phyloP scores from a whole-genome alignment of 768 basidiomycete species.

The Lactarius sanguifluus region DNA sequence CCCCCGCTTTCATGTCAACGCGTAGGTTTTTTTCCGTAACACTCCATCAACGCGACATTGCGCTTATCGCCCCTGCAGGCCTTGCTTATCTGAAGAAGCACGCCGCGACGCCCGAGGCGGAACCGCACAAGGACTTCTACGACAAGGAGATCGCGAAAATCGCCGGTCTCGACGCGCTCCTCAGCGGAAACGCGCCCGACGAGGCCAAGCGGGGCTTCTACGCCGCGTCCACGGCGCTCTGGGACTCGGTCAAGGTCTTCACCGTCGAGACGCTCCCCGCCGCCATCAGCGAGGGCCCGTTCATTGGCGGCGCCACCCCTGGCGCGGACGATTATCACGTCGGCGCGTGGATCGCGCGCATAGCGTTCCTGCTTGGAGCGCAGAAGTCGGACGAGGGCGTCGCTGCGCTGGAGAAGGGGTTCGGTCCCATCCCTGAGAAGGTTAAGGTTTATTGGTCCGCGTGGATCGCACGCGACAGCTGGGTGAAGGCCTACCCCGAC shows the following conservation, averaged over 20 bases:
- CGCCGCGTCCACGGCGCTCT: slow-evolving; percentile 40
- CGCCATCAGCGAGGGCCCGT: slow-evolving; percentile 44
- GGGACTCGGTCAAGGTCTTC: slow-evolving; percentile 40
- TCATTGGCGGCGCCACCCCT: slow-evolving; percentile 48
- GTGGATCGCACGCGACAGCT: slow-evolving; percentile 48
- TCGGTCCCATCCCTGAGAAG: slow-evolving; percentile 41
- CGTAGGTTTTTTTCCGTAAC: slow-evolving; percentile 38
- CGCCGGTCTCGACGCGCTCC: slow-evolving; percentile 43
- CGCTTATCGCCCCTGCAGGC: slow-evolving; percentile 34
- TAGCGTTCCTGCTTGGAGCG: slow-evolving; percentile 42
- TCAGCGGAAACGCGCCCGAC: slow-evolving; percentile 41
- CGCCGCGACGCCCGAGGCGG: slow-evolving; percentile 37
- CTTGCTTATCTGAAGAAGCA: slow-evolving; percentile 45
- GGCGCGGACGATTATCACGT: slow-evolving; percentile 59
- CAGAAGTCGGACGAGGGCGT: slow-evolving; percentile 40
- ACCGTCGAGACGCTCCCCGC: slow-evolving; percentile 43
- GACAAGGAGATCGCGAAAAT: slow-evolving; percentile 43
- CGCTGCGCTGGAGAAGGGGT: slow-evolving; percentile 41
- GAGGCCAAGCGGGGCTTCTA: slow-evolving; percentile 43
- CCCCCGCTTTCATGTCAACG: slow-evolving; percentile 38
- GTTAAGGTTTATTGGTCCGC: slow-evolving; percentile 44
- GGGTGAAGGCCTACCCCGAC: slow-evolving; percentile 38
- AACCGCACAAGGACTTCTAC: slow-evolving; percentile 46
- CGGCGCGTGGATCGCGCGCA: slow-evolving; percentile 51
- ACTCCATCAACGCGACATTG: background rate